Percentiles rank a stretch among this genome's conserved stretches.
These are phyloP conservation scores for Blakeslea trispora DNA, from an alignment of 371 early-diverging fungal genomes.

Conservation along the genomic window DNA sequence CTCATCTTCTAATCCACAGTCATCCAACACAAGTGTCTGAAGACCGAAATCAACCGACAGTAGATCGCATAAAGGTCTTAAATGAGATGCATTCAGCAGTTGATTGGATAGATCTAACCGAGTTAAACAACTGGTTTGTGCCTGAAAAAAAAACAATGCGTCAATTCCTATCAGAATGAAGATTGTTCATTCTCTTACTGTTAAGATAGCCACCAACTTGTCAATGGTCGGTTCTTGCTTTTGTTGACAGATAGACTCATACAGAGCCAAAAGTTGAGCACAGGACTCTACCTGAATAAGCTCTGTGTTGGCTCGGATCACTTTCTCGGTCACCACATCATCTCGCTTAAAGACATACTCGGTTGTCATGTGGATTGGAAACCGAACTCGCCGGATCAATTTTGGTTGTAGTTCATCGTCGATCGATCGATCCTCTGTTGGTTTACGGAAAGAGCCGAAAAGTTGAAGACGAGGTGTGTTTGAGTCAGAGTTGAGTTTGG, in stretches of 20 bases:
- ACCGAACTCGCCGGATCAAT: conserved; percentile 54
- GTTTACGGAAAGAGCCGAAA: not conserved
- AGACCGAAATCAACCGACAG: conserved; percentile 62
- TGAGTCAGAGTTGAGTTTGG: conserved; percentile 8
- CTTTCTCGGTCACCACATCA: conserved; percentile 1
- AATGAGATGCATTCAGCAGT: conserved; percentile 31
- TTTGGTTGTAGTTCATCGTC: conserved; percentile 29
- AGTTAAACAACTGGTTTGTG: conserved; percentile 34
- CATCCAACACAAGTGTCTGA: conserved; percentile 50
- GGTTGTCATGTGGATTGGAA: conserved; percentile 54
- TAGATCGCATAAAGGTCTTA: conserved; percentile 65
- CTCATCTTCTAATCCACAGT: conserved; percentile 70
- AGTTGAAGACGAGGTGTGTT: not conserved
- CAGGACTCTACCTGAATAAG: conserved; percentile 24
- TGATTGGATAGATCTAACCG: conserved; percentile 53
- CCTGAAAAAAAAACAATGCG: no score
- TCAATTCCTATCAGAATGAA: no score
- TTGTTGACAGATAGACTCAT: conserved; percentile 52
- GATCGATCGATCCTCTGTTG: not conserved
- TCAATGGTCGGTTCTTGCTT: conserved; percentile 59
- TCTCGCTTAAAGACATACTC: conserved; percentile 44
- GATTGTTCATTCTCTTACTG: conserved; percentile 28
- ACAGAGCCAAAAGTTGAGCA: conserved; percentile 30
- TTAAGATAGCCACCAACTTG: conserved; percentile 45
- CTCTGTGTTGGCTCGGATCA: not conserved